Percentiles rank a stretch among this genome's conserved stretches.
These are phyloP conservation scores for Polyplosphaeria fusca DNA, from an alignment of 495 filamentous ascomycete species.

Conservation along the genomic window DNA sequence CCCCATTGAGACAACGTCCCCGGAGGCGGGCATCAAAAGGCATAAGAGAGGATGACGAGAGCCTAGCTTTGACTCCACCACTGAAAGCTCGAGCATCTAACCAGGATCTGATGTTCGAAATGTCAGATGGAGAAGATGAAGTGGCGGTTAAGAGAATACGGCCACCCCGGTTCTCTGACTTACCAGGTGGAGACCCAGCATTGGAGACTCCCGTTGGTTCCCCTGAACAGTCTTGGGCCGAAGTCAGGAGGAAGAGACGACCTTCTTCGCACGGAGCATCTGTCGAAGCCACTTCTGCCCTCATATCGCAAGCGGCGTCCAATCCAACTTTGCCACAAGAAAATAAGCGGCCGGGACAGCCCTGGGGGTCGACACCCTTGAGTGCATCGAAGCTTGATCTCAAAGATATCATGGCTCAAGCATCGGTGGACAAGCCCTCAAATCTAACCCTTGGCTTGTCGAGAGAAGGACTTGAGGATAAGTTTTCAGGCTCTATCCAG, in stretches of 20 bases:
- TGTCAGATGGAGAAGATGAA: slow-evolving; percentile 70
- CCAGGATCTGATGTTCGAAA: slow-evolving; percentile 85
- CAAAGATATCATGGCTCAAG: slow-evolving; percentile 79
- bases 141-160: neutral
- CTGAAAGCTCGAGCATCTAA: slow-evolving; percentile 63
- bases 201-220: slow-evolving; percentile 18
- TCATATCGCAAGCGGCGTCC: neutral
- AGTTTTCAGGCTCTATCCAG: slow-evolving; percentile 28
- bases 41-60: slow-evolving; percentile 41
- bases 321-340: slow-evolving; percentile 6
- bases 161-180: slow-evolving; percentile 1
- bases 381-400: slow-evolving; percentile 66
- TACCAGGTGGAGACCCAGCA: neutral
- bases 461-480: slow-evolving; percentile 39
- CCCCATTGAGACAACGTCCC: slow-evolving; percentile 54
- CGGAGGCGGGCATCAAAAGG: slow-evolving; percentile 50
- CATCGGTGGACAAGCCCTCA: slow-evolving; percentile 60
- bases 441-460: slow-evolving; percentile 71
- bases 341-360: slow-evolving; percentile 37
- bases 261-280: slow-evolving; percentile 3
- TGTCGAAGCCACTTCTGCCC: neutral
- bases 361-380: slow-evolving; percentile 61
- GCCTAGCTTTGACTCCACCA: slow-evolving; percentile 46
- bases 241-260: slow-evolving; percentile 10
- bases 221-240: slow-evolving; percentile 17